Evolutionary conservation across 805 yeast species (phyloP), one percentile per base, ranked within the genome.

Genomic region (Naumovozyma dairenensis): DNA sequence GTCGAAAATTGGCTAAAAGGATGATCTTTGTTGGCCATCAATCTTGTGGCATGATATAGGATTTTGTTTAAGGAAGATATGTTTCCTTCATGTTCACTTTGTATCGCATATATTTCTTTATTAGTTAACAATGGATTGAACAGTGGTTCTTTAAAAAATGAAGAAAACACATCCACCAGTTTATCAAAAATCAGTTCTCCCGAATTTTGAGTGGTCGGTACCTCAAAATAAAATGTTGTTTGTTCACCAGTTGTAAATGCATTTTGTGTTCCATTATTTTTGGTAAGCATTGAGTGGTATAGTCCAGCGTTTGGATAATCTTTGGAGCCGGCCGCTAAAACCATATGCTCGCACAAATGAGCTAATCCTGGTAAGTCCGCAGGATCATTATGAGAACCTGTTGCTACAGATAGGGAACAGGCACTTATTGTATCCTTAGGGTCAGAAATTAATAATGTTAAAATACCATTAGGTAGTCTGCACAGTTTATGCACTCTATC

Each of bases 301-400:
- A 48, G 45, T 25, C 63, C 66, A 1, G 72, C 65, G 14, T 58
- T 50, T 1, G 81, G 77, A 40, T 53, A 77, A 32, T 64, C 57
- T 44, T 68, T 72, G 0, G 81, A 71, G 3, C 79, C 81, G 35
- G 67, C 63, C 9, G 59, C 49, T 21, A 72, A 58, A 2, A 77
- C 35, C 67, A 80, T 65, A 53, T 85, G 95, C 49, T 85, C 96
- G 46, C 93, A 80, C 37, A 84, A 69, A 60, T 89, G 98, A 0
- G 97, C 97, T 24, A 89, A 51, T 0, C 98, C 98, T 0, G 75
- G 75, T 1, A 80, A 45, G 4, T 66, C 67, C 5, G 60, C 63
- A 1, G 94, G 89, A 44, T 89, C 96, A 30, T 76, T 66, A 48
- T 76, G 77, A 2, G 94, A 77, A 6, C 98, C 98, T 0, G 83